phyloP scores from a whole-genome alignment of 1,284 basidiomycete genomes.

The Porogramme epimiltina region DNA sequence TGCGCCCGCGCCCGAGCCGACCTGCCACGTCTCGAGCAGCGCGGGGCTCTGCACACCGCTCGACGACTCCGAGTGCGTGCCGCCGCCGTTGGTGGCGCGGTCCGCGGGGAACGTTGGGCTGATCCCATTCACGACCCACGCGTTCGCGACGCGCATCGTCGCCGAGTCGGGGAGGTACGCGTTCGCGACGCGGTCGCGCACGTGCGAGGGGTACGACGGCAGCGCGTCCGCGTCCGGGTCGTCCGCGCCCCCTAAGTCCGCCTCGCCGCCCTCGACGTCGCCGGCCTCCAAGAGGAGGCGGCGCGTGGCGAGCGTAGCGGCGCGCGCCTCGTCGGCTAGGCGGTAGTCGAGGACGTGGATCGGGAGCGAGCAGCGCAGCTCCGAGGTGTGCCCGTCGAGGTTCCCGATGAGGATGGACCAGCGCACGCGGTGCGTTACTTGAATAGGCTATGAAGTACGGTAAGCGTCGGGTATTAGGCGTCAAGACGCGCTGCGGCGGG shows the following conservation, averaged over 20 bases:
- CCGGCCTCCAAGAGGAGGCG: conserved; percentile 47
- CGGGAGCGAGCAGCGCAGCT: conserved; percentile 89
- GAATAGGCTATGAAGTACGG: conserved; percentile 53
- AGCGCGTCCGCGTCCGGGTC: conserved; percentile 25
- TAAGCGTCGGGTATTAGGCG: not conserved
- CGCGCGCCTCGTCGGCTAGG: conserved; percentile 74
- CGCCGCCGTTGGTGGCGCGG: conserved; percentile 7
- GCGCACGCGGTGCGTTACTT: conserved; percentile 72
- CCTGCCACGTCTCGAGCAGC: conserved; percentile 30
- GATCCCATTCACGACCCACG: conserved; percentile 51
- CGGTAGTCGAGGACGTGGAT: conserved; percentile 78
- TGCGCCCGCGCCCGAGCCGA: conserved; percentile 13
- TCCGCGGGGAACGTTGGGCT: conserved; percentile 35
- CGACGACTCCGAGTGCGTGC: conserved; percentile 18
- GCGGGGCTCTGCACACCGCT: conserved; percentile 33
- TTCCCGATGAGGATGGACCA: conserved; percentile 82
- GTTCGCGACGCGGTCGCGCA: conserved; percentile 87
- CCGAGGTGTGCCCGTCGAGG: conserved; percentile 86
- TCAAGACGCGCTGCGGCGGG: not conserved
- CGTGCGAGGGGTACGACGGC: conserved; percentile 89
- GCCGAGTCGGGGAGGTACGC: conserved; percentile 66
- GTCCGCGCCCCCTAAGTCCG: conserved; percentile 29
- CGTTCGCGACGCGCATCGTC: conserved; percentile 67
- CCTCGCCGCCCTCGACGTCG: conserved; percentile 10
- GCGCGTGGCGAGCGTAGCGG: conserved; percentile 71